Evolutionary conservation across 345 rosid genomes (phyloP).

Genomic region (Heritiera littoralis): DNA sequence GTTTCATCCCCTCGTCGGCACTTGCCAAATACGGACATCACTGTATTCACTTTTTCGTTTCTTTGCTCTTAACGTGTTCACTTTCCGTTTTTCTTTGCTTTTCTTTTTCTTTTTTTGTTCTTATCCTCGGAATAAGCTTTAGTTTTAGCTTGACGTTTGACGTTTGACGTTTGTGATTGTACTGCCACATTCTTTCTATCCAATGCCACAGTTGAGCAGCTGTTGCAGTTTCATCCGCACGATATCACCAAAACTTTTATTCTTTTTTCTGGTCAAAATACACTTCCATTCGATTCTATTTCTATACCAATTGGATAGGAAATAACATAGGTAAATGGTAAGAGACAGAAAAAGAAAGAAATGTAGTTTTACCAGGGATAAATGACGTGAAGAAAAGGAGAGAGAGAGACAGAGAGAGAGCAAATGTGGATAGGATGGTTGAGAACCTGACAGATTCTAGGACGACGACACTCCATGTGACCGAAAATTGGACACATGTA

Average conservation of each 20-base stretch:
- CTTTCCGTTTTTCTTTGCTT: background rate
- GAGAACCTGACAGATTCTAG: background rate
- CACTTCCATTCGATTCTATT: too few relatives aligned
- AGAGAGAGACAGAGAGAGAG: too few relatives aligned
- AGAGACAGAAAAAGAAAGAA: too few relatives aligned
- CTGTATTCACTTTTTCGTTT: too few relatives aligned
- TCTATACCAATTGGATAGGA: too few relatives aligned
- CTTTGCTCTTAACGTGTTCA: conserved; percentile 17
- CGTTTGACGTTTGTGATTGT: too few relatives aligned
- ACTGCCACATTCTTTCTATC: background rate
- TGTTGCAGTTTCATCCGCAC: conserved; percentile 21
- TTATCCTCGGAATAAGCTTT: conserved; percentile 12
- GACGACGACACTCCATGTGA: conserved; percentile 26
- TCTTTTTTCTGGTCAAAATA: background rate
- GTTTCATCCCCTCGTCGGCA: background rate
- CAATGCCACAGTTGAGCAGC: background rate
- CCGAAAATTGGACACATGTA: conserved; percentile 20
- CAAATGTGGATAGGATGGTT: background rate
- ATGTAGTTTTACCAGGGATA: background rate
- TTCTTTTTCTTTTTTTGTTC: background rate
- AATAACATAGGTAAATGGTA: too few relatives aligned
- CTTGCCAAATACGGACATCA: background rate
- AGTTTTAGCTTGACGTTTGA: background rate
- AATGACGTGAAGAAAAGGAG: background rate
- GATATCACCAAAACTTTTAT: background rate